A percentile compares a stretch with the other conserved stretches of the same genome.
Evolutionary conservation across 2,329 filamentous ascomycete genomes (phyloP).

Genomic region (Neurospora sp.): DNA sequence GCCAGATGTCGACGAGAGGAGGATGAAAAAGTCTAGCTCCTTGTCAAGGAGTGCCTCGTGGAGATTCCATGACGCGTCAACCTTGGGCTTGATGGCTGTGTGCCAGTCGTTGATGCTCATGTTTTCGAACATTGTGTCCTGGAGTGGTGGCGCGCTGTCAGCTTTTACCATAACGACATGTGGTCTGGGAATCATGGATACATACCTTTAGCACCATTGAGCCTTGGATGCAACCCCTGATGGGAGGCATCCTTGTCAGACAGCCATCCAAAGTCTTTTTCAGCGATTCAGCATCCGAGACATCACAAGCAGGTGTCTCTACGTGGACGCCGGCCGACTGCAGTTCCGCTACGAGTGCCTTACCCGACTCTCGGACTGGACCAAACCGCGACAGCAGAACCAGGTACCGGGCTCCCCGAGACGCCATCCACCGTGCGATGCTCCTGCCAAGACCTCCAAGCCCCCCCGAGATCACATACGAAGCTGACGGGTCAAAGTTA

Average conservation of each 20-base stretch:
- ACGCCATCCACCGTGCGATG: conserved; percentile 25
- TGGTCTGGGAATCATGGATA: not conserved
- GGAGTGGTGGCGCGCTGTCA: not conserved
- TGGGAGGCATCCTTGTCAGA: conserved; percentile 6
- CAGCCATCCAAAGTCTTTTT: not conserved
- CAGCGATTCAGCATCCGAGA: not conserved
- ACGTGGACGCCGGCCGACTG: conserved; percentile 15
- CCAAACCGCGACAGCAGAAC: conserved; percentile 29
- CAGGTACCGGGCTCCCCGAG: conserved; percentile 29
- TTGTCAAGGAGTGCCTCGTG: conserved; percentile 16
- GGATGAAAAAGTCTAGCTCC: conserved; percentile 7
- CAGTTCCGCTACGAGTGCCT: conserved; percentile 10
- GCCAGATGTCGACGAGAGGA: conserved; percentile 4
- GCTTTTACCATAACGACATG: conserved; percentile 7
- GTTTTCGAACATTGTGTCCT: conserved; percentile 8
- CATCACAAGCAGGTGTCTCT: conserved; percentile 9
- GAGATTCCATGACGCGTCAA: conserved; percentile 29
- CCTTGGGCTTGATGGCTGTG: conserved; percentile 30
- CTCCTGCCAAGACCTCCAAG: conserved; percentile 28
- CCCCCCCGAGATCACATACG: conserved; percentile 31
- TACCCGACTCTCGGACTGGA: conserved; percentile 8
- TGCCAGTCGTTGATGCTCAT: conserved; percentile 24
- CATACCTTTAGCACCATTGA: conserved; percentile 16
- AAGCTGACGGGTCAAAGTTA: conserved; percentile 12
- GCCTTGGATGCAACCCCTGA: conserved; percentile 18